phyloP scores from a whole-genome alignment of 441 rosid species.

The Aleurites moluccanus region DNA sequence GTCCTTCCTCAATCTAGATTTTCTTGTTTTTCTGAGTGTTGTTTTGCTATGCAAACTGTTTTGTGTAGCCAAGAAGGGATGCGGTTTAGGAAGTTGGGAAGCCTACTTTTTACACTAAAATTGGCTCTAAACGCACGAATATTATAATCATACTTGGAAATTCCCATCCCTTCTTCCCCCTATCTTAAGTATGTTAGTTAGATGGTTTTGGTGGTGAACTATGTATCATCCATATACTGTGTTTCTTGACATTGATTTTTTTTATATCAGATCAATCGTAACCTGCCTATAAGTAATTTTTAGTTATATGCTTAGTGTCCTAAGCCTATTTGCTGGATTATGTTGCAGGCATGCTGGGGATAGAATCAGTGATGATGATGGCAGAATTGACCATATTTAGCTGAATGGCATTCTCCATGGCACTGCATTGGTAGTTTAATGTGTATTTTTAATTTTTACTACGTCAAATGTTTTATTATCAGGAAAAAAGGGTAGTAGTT shows the following conservation, averaged over 20 bases:
- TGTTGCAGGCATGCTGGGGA: conserved; percentile 63
- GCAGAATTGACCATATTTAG: conserved; percentile 51
- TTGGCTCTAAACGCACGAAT: not conserved
- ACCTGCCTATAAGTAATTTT: too few species aligned
- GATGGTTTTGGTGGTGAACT: not conserved
- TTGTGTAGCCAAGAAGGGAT: not conserved
- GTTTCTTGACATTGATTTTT: too few species aligned
- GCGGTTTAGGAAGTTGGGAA: not conserved
- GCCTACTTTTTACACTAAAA: not conserved
- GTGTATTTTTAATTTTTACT: conserved; percentile 28
- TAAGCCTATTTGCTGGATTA: conserved; percentile 9
- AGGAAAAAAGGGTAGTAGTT: conserved; percentile 23
- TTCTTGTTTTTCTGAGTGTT: not conserved
- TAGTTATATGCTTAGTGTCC: not conserved
- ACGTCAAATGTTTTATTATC: conserved; percentile 19
- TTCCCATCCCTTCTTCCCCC: not conserved
- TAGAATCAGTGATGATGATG: conserved; percentile 50
- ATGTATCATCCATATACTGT: too few species aligned
- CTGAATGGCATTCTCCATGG: conserved; percentile 12
- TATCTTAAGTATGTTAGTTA: not conserved
- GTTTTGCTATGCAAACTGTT: not conserved
- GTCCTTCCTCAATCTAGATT: not conserved
- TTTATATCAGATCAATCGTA: too few species aligned
- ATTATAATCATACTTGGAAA: not conserved
- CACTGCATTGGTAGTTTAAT: conserved; percentile 33